Percentiles rank a stretch among this genome's conserved stretches.
Evolutionary conservation across 257 asterid genomes (phyloP).

Genomic region (Fraxinus excelsior): DNA sequence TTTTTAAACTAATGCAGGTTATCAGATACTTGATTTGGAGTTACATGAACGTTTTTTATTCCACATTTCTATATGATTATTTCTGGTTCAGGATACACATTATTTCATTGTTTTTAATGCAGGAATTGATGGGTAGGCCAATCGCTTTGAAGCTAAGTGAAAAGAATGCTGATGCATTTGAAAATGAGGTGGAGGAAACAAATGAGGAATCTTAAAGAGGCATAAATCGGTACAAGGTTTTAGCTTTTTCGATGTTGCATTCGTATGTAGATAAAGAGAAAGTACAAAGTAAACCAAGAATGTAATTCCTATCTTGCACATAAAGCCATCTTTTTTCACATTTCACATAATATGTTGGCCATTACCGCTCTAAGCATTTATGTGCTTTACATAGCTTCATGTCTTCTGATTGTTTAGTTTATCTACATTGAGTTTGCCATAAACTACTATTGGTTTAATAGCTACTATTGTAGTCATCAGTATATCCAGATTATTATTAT

Average conservation of each 20-base stretch:
- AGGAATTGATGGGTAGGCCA: conserved; percentile 86
- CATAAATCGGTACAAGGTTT: conserved; percentile 24
- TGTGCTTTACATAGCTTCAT: background rate
- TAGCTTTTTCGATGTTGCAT: conserved; percentile 12
- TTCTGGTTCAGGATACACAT: background rate
- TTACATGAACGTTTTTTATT: background rate
- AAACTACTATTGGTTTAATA: background rate
- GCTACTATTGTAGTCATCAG: background rate
- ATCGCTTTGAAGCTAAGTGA: conserved; percentile 66
- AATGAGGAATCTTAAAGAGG: conserved; percentile 32
- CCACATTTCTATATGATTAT: background rate
- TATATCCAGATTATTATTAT: background rate
- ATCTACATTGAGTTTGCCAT: background rate
- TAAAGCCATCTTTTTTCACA: background rate
- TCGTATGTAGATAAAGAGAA: conserved; percentile 3
- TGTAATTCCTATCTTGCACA: background rate
- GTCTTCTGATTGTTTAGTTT: background rate
- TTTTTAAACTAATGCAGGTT: background rate
- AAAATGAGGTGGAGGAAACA: conserved; percentile 31
- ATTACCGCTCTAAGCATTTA: background rate
- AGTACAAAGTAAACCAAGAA: background rate
- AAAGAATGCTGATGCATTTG: conserved; percentile 39
- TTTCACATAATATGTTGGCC: background rate
- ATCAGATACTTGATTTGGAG: background rate
- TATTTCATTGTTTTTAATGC: conserved; percentile 22